A percentile compares a stretch with the other conserved stretches of the same genome.
Evolutionary conservation across 2,329 filamentous ascomycete species (phyloP).

Genomic region (Neofusicoccum umdonicola): DNA sequence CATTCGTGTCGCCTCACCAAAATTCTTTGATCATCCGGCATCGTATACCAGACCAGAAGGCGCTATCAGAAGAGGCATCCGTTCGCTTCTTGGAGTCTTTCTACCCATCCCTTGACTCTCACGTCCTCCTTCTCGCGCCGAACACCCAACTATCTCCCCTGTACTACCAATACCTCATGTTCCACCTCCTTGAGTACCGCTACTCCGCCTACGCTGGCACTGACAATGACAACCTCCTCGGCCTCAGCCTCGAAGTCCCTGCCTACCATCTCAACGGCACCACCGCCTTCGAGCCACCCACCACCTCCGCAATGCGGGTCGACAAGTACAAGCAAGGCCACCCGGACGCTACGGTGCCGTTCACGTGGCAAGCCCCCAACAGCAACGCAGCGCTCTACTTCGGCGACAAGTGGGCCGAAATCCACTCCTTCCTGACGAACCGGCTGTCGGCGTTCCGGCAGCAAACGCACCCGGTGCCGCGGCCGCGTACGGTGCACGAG

Average conservation of each 20-base stretch:
- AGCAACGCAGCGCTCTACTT: constrained; percentile 80
- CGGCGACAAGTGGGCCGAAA: constrained; percentile 80
- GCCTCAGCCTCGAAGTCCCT: constrained; percentile 77
- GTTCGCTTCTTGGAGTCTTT: constrained; percentile 81
- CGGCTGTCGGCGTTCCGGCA: constrained; percentile 47
- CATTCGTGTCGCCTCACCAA: constrained; percentile 26
- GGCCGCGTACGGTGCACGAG: constrained; percentile 55
- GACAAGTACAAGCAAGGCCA: constrained; percentile 28
- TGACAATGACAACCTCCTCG: constrained; percentile 61
- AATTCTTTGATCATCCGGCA: constrained; percentile 65
- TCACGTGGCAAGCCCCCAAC: constrained; percentile 82
- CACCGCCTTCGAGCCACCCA: constrained; percentile 52
- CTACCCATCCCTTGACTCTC: constrained; percentile 68
- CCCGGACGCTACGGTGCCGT: constrained; percentile 51
- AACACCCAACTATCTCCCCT: constrained; percentile 75
- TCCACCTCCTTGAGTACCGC: constrained; percentile 70
- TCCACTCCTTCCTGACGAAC: constrained; percentile 75
- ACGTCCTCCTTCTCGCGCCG: constrained; percentile 81
- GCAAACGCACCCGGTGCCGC: constrained; percentile 24
- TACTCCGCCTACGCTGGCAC: constrained; percentile 57
- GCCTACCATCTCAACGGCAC: constrained; percentile 61
- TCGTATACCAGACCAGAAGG: constrained; percentile 61
- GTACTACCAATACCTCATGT: constrained; percentile 86
- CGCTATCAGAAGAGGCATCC: constrained; percentile 68
- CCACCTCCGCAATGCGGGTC: constrained; percentile 35